Conservation (phyloP, 2,329 filamentous ascomycete genomes). For the Cladosporium sp. region DNA sequence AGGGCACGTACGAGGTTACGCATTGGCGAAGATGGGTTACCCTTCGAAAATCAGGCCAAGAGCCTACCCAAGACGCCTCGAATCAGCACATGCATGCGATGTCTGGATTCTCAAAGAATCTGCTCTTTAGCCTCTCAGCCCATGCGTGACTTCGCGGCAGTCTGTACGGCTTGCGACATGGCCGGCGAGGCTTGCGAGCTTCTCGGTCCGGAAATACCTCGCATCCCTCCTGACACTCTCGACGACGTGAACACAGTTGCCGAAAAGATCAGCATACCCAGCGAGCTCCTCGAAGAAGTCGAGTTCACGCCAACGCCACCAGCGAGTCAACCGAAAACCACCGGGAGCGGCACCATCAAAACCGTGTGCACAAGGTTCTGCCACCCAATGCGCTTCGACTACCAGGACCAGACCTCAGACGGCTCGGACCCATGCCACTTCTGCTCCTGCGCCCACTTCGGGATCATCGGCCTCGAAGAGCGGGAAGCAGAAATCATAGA, state of each 20-base stretch:
- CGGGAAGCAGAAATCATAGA: constrained; percentile 30
- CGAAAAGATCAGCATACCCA: not conserved
- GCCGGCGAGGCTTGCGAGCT: constrained; percentile 12
- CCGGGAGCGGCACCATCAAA: constrained; percentile 6
- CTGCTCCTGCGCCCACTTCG: constrained; percentile 35
- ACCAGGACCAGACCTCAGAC: constrained; percentile 19
- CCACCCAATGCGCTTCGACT: constrained; percentile 39
- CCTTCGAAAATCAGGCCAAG: constrained; percentile 12
- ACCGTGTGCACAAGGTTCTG: constrained; percentile 35
- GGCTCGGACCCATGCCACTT: constrained; percentile 35
- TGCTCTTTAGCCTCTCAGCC: constrained; percentile 20
- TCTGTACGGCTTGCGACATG: constrained; percentile 8
- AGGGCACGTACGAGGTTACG: constrained; percentile 21
- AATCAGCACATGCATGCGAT: constrained; percentile 14
- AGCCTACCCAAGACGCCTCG: not conserved
- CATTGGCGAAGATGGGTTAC: constrained; percentile 21
- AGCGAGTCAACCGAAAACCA: not conserved
- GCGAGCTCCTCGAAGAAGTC: not conserved
- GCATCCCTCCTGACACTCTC: not conserved
- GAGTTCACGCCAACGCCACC: not conserved
- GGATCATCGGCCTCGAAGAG: constrained; percentile 34
- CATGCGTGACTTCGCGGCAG: constrained; percentile 14
- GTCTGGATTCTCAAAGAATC: constrained; percentile 6
- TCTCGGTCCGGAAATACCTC: not conserved
- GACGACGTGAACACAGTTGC: not conserved